These are phyloP conservation scores for Pichia membranifaciens DNA, from an alignment of 805 yeast genomes.

Conservation along the genomic window DNA sequence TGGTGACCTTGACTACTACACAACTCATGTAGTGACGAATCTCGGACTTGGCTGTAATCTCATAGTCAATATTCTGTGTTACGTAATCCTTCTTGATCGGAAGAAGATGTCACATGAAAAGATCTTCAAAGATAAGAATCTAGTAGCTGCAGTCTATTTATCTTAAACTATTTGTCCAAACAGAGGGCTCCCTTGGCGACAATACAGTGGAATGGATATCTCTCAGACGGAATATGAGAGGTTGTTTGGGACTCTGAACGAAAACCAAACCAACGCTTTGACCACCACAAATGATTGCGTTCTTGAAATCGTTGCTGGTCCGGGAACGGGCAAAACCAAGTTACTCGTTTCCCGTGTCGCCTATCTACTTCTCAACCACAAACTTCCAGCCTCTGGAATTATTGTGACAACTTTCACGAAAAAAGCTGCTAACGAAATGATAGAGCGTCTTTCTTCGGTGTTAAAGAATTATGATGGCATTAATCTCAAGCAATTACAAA, in stretches of 20 bases:
- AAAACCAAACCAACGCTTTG: conserved; percentile 40
- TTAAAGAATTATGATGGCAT: conserved; percentile 31
- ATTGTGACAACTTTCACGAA: conserved; percentile 91
- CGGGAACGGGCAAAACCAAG: conserved; percentile 74
- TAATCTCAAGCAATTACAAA: conserved; percentile 39
- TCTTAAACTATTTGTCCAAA: too few relatives aligned
- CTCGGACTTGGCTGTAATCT: too few relatives aligned
- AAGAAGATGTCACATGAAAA: too few relatives aligned
- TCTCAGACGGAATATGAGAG: background rate
- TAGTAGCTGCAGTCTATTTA: too few relatives aligned
- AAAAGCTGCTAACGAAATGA: conserved; percentile 86
- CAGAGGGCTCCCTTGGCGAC: too few relatives aligned
- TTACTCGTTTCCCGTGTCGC: conserved; percentile 79
- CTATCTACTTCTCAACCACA: conserved; percentile 46
- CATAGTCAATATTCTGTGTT: too few relatives aligned
- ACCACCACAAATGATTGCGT: conserved; percentile 33
- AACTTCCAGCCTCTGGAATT: conserved; percentile 54
- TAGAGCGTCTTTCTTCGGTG: conserved; percentile 45
- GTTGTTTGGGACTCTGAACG: conserved; percentile 30
- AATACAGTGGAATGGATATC: background rate
- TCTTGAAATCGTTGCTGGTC: conserved; percentile 53
- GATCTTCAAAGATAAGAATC: too few relatives aligned
- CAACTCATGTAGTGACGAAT: too few relatives aligned
- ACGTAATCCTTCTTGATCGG: too few relatives aligned
- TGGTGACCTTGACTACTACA: too few relatives aligned